These are phyloP conservation scores for Dioscorea zingiberensis DNA, from an alignment of 106 monocot genomes.

Conservation along the genomic window DNA sequence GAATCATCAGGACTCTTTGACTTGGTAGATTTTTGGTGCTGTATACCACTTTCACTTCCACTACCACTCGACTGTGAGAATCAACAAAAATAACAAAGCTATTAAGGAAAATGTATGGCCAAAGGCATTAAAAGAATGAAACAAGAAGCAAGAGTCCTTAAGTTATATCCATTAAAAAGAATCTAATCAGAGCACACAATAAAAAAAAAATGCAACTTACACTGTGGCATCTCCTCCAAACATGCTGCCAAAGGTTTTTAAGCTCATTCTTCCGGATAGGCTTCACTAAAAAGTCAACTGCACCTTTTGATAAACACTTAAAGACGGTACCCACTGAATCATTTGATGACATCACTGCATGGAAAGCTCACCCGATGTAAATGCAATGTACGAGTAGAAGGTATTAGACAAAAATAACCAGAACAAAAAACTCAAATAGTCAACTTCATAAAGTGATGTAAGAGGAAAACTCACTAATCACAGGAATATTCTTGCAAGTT, in stretches of 20 bases:
- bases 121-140: background rate
- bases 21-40: conserved; percentile 56
- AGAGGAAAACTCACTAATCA: conserved; percentile 73
- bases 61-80: conserved; percentile 81
- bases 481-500: conserved; percentile 83
- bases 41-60: conserved; percentile 90
- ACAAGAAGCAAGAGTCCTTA: background rate
- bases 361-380: conserved; percentile 29
- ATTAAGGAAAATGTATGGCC: conserved; percentile 17
- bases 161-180: too few relatives aligned
- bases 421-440: background rate
- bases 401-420: conserved; percentile 4
- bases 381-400: conserved; percentile 23
- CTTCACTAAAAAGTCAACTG: conserved; percentile 97
- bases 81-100: background rate
- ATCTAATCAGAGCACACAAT: too few relatives aligned
- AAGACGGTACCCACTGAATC: conserved; percentile 93
- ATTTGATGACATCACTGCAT: conserved; percentile 98
- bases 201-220: conserved; percentile 18
- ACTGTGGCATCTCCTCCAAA: conserved; percentile 84
- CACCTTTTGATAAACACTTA: conserved; percentile 95
- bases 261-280: conserved; percentile 97
- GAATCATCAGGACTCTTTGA: conserved; percentile 47
- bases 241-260: conserved; percentile 98
- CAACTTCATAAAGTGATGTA: background rate